Conservation (phyloP, 306 rosid species). For the Elaeagnus macrophylla region DNA sequence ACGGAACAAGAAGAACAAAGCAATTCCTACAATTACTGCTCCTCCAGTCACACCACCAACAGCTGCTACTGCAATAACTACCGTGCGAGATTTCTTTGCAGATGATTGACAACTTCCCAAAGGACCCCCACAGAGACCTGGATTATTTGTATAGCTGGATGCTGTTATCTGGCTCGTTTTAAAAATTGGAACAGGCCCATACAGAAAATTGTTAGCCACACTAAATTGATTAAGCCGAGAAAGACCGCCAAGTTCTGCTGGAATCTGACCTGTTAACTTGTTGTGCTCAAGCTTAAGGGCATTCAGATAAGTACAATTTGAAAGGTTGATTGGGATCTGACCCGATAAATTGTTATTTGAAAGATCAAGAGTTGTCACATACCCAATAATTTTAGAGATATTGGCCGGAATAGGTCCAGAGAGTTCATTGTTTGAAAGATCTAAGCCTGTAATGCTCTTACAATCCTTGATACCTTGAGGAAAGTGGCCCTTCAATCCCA, state of each 20-base stretch:
- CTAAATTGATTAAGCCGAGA: slow-evolving; percentile 2
- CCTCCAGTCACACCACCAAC: slow-evolving; percentile 14
- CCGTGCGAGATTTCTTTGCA: not conserved
- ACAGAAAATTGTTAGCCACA: slow-evolving; percentile 9
- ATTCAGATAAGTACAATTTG: not conserved
- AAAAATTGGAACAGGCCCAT: slow-evolving; percentile 2
- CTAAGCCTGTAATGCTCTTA: slow-evolving; percentile 4
- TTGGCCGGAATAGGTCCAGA: not conserved
- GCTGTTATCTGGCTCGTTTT: not conserved
- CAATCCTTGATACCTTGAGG: slow-evolving; percentile 11
- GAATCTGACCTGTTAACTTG: slow-evolving; percentile 2
- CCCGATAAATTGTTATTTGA: slow-evolving; percentile 7
- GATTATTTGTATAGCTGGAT: slow-evolving; percentile 3
- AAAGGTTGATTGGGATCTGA: not conserved
- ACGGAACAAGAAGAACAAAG: slow-evolving; percentile 55
- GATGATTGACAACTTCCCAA: not conserved
- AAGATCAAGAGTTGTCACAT: not conserved
- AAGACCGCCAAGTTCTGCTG: slow-evolving; percentile 3
- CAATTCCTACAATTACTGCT: slow-evolving; percentile 38
- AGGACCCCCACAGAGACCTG: slow-evolving; percentile 8
- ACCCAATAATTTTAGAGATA: not conserved
- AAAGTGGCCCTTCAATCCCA: slow-evolving; percentile 12
- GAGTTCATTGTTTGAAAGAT: slow-evolving; percentile 17
- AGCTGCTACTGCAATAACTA: not conserved
- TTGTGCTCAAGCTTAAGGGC: slow-evolving; percentile 9